Percentiles rank a stretch among this genome's conserved stretches.
These are phyloP conservation scores for Linnemannia hyalina DNA, from an alignment of 192 early-diverging fungal genomes.

Conservation along the genomic window DNA sequence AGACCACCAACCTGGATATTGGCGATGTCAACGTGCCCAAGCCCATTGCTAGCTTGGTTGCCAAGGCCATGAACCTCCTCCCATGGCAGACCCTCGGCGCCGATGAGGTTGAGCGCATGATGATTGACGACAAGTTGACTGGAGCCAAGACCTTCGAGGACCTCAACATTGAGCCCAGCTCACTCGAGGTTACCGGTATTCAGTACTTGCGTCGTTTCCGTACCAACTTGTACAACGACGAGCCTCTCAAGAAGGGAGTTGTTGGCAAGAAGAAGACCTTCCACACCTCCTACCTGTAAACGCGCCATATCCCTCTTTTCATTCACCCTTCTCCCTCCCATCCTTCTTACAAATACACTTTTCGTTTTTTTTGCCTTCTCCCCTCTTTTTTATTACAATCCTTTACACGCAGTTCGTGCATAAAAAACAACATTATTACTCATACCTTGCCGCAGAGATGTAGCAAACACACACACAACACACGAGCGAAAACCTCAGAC, in stretches of 20 bases:
- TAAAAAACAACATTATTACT: background rate
- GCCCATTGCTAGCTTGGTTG: conserved; percentile 75
- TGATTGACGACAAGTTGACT: conserved; percentile 77
- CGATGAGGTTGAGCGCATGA: conserved; percentile 90
- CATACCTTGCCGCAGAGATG: background rate
- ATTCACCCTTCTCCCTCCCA: background rate
- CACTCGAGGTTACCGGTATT: conserved; percentile 85
- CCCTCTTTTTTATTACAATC: conserved; percentile 6
- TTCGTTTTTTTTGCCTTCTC: conserved; percentile 4
- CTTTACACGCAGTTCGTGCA: background rate
- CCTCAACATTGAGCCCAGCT: conserved; percentile 84
- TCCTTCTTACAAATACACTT: background rate
- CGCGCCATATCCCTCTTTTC: background rate
- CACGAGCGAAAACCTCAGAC: background rate
- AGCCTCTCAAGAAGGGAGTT: conserved; percentile 66
- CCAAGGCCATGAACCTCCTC: conserved; percentile 72
- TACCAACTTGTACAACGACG: conserved; percentile 70
- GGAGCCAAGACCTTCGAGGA: conserved; percentile 87
- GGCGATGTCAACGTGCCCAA: conserved; percentile 75
- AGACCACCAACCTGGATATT: conserved; percentile 64
- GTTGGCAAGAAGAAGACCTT: conserved; percentile 63
- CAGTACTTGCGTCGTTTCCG: conserved; percentile 90
- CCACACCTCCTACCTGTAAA: conserved; percentile 58
- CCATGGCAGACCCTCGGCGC: conserved; percentile 84
- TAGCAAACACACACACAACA: background rate